Conservation (phyloP, 2,329 filamentous ascomycete genomes). For the Penicillium hesseltinei region DNA sequence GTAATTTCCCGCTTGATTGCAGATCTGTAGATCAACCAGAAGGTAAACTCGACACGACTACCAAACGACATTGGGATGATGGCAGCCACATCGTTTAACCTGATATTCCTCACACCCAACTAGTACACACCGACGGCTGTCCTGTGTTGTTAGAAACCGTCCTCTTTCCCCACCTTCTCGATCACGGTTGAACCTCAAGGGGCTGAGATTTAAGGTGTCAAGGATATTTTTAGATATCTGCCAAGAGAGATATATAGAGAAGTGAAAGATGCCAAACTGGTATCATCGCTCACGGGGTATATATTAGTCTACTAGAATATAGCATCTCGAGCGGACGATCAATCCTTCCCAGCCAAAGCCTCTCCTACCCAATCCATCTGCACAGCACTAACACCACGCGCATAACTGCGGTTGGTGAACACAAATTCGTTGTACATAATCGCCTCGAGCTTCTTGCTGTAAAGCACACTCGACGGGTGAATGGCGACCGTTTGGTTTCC, state of each 20-base stretch:
- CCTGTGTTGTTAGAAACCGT: neutral
- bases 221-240: neutral
- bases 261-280: neutral
- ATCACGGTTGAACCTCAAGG: neutral
- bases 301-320: slow-evolving; percentile 10
- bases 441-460: slow-evolving; percentile 60
- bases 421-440: slow-evolving; percentile 67
- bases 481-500: slow-evolving; percentile 63
- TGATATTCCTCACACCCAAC: neutral
- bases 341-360: slow-evolving; percentile 35
- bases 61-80: neutral
- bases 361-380: slow-evolving; percentile 63
- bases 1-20: neutral
- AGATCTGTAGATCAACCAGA: neutral
- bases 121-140: no score
- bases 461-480: slow-evolving; percentile 61
- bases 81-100: neutral
- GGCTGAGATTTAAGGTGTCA: no score
- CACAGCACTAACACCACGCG: slow-evolving; percentile 60
- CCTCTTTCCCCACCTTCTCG: neutral
- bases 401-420: slow-evolving; percentile 64
- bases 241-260: neutral
- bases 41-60: neutral
- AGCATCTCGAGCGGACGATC: neutral
- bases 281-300: slow-evolving; percentile 8